These are phyloP conservation scores for Pestalotiopsis sp. DNA, from an alignment of 2,329 filamentous ascomycete species.

Conservation along the genomic window DNA sequence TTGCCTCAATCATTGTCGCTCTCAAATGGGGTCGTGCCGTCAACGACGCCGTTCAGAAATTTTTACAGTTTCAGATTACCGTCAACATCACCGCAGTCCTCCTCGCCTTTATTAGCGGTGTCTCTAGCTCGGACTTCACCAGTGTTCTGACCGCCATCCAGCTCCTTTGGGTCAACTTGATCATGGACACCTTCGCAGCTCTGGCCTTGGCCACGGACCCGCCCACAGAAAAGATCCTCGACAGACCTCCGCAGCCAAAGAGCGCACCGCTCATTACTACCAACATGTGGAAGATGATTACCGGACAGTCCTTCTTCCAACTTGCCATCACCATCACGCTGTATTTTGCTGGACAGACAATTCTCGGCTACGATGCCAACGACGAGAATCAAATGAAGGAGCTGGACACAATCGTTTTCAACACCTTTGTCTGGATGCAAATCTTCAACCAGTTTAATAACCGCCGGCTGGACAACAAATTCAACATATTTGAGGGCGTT, in stretches of 20 bases:
- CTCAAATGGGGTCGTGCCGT: conserved; percentile 71
- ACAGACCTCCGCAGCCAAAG: conserved; percentile 59
- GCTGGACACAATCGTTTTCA: conserved; percentile 67
- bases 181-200: conserved; percentile 71
- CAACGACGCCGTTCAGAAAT: conserved; percentile 70
- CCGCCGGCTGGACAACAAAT: conserved; percentile 62
- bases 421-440: conserved; percentile 74
- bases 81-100: conserved; percentile 71
- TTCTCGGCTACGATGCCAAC: conserved; percentile 52
- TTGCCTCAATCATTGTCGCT: conserved; percentile 66
- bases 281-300: conserved; percentile 70
- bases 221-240: conserved; percentile 57
- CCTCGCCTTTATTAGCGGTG: conserved; percentile 66
- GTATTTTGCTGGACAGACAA: conserved; percentile 61
- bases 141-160: conserved; percentile 69
- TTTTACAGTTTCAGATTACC: conserved; percentile 71
- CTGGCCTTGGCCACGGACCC: conserved; percentile 67
- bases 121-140: conserved; percentile 55
- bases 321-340: conserved; percentile 60
- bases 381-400: conserved; percentile 42
- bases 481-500: conserved; percentile 64
- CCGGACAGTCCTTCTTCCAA: conserved; percentile 64
- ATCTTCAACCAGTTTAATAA: conserved; percentile 73
- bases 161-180: conserved; percentile 70
- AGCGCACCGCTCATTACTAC: conserved; percentile 73